Conservation (phyloP, 2,329 filamentous ascomycete genomes). For the Botrytis cinerea region DNA sequence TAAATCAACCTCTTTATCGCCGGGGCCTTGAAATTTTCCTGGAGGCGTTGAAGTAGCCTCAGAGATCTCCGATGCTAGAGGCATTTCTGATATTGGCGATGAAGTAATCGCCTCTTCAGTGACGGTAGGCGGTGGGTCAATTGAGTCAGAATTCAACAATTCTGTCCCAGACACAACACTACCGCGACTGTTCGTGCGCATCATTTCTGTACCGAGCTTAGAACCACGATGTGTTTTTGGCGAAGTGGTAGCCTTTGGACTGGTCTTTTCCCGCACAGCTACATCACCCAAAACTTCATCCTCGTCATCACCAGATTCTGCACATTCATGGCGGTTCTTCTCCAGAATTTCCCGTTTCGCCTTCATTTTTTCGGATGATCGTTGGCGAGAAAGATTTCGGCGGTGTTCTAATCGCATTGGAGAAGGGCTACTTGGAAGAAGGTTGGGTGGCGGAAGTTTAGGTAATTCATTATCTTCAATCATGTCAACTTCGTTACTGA, state of each 20-base stretch:
- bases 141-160: constrained; percentile 4
- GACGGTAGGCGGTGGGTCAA: constrained; percentile 38
- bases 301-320: constrained; percentile 91
- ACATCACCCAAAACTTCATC: constrained; percentile 80
- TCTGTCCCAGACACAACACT: constrained; percentile 55
- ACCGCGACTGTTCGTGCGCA: constrained; percentile 92
- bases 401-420: constrained; percentile 57
- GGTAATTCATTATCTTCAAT: constrained; percentile 42
- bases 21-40: constrained; percentile 33
- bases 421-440: constrained; percentile 64
- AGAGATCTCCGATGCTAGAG: constrained; percentile 33
- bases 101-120: constrained; percentile 25
- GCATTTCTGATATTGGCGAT: constrained; percentile 29
- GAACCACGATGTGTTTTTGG: constrained; percentile 69
- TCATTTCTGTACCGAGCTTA: constrained; percentile 95
- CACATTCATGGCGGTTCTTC: constrained; percentile 69
- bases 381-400: constrained; percentile 52
- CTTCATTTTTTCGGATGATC: constrained; percentile 72
- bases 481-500: constrained; percentile 58
- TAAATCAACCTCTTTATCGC: constrained; percentile 33
- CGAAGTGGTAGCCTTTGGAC: constrained; percentile 50
- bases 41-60: constrained; percentile 38
- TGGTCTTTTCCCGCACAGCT: constrained; percentile 42
- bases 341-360: constrained; percentile 76
- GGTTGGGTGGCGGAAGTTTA: constrained; percentile 52